A percentile compares a stretch with the other conserved stretches of the same genome.
Conservation (phyloP, 192 early-diverging fungal genomes). For the Chytriomyces confervae region DNA sequence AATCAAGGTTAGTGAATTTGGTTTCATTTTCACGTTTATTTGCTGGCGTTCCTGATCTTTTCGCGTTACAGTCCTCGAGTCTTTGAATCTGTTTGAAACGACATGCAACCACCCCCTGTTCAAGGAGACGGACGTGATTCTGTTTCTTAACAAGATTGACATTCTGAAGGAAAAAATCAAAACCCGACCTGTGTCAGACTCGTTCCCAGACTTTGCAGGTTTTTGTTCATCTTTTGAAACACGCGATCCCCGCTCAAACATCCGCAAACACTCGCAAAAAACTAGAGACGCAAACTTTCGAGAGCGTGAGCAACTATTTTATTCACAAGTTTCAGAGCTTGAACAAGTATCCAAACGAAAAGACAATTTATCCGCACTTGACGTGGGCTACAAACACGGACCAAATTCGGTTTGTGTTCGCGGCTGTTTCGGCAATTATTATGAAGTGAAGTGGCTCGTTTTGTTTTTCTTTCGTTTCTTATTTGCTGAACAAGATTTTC, state of each 20-base stretch:
- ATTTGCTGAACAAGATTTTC: no score
- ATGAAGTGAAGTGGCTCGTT: no score
- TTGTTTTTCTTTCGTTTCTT: no score
- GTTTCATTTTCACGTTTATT: conserved; percentile 57
- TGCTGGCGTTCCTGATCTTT: conserved; percentile 48
- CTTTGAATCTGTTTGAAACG: conserved; percentile 41
- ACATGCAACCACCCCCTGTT: conserved; percentile 46
- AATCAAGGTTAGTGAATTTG: conserved; percentile 66
- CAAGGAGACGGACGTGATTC: conserved; percentile 39
- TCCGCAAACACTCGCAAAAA: no score
- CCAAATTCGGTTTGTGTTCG: no score
- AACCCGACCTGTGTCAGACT: conserved; percentile 22
- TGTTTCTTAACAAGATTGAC: conserved; percentile 51
- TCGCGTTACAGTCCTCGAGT: conserved; percentile 56
- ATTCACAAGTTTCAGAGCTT: not conserved
- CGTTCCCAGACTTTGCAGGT: conserved; percentile 49
- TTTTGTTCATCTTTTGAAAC: not conserved
- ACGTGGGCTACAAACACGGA: not conserved
- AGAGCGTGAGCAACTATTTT: not conserved
- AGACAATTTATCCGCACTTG: not conserved
- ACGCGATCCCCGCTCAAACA: no score
- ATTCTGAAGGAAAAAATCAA: conserved; percentile 51
- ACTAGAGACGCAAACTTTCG: not conserved
- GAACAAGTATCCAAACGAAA: conserved; percentile 1
- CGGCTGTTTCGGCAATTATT: no score